Evolutionary conservation across 768 basidiomycete species (phyloP).

Genomic region (Scleroderma citrinum): DNA sequence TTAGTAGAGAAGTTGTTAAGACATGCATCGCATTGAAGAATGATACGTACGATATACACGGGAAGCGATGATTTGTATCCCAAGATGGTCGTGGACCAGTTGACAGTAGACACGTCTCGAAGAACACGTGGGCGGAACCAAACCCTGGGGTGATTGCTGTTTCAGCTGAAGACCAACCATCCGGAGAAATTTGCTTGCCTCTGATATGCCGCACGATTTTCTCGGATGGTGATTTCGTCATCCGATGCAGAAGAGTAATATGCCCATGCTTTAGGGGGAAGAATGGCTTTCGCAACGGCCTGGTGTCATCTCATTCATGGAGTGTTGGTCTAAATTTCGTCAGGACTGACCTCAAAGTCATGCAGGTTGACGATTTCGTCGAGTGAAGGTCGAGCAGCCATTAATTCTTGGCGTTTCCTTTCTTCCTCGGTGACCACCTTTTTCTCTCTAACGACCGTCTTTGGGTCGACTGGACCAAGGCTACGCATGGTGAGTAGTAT

Average conservation of each 20-base stretch:
- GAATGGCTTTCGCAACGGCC: slow-evolving; percentile 74
- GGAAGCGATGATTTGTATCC: slow-evolving; percentile 70
- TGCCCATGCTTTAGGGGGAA: slow-evolving; percentile 84
- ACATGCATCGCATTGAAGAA: too few relatives aligned
- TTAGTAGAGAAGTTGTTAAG: background rate
- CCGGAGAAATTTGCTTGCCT: slow-evolving; percentile 36
- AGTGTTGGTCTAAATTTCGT: background rate
- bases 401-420: slow-evolving; percentile 54
- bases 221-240: slow-evolving; percentile 81
- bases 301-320: slow-evolving; percentile 18
- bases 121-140: slow-evolving; percentile 89
- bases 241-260: slow-evolving; percentile 90
- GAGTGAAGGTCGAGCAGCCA: slow-evolving; percentile 59
- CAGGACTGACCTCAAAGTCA: slow-evolving; percentile 70
- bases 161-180: too few relatives aligned
- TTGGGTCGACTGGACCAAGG: slow-evolving; percentile 61
- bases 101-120: slow-evolving; percentile 72
- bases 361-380: slow-evolving; percentile 80
- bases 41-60: slow-evolving; percentile 55
- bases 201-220: slow-evolving; percentile 86
- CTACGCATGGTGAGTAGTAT: slow-evolving; percentile 21
- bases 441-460: slow-evolving; percentile 56
- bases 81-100: slow-evolving; percentile 73
- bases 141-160: slow-evolving; percentile 36
- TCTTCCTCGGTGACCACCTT: slow-evolving; percentile 64